These are phyloP conservation scores for Colletotrichum tofieldiae DNA, from an alignment of 2,329 filamentous ascomycete species.

Conservation along the genomic window DNA sequence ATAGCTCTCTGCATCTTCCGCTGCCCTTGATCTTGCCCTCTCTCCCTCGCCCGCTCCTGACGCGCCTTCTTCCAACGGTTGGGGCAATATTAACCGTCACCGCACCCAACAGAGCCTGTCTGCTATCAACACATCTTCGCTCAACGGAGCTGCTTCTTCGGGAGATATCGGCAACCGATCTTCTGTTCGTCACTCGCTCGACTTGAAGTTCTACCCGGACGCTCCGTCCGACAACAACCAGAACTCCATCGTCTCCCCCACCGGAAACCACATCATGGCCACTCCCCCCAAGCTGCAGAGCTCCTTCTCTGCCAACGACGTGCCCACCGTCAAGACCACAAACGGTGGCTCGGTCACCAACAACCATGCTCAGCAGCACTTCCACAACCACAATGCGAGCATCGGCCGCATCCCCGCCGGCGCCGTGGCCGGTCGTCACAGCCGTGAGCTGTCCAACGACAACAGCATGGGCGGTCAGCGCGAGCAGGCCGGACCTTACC, in stretches of 20 bases:
- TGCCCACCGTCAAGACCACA: slow-evolving; percentile 85
- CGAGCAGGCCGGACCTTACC: slow-evolving; percentile 66
- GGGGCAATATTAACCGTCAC: slow-evolving; percentile 77
- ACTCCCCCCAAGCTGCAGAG: slow-evolving; percentile 84
- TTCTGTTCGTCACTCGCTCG: slow-evolving; percentile 72
- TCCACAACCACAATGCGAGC: slow-evolving; percentile 86
- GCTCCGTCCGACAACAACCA: slow-evolving; percentile 55
- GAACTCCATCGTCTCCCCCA: slow-evolving; percentile 60
- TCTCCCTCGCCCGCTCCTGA: slow-evolving; percentile 78
- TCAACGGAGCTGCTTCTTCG: slow-evolving; percentile 56
- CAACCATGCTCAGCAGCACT: slow-evolving; percentile 74
- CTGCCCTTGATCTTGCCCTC: slow-evolving; percentile 84
- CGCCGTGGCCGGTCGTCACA: slow-evolving; percentile 77
- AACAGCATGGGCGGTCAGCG: slow-evolving; percentile 57
- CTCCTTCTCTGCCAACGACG: slow-evolving; percentile 91
- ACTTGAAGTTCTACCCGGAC: slow-evolving; percentile 67
- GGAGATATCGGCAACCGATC: slow-evolving; percentile 64
- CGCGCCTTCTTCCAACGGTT: slow-evolving; percentile 63
- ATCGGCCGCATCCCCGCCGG: slow-evolving; percentile 84
- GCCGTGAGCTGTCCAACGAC: slow-evolving; percentile 77
- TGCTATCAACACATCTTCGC: slow-evolving; percentile 58
- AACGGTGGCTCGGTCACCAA: slow-evolving; percentile 59
- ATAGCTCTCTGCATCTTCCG: slow-evolving; percentile 85
- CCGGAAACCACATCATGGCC: slow-evolving; percentile 68
- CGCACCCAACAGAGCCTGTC: slow-evolving; percentile 76